These are phyloP conservation scores for Cicer judaicum DNA, from an alignment of 306 rosid species.

Conservation along the genomic window DNA sequence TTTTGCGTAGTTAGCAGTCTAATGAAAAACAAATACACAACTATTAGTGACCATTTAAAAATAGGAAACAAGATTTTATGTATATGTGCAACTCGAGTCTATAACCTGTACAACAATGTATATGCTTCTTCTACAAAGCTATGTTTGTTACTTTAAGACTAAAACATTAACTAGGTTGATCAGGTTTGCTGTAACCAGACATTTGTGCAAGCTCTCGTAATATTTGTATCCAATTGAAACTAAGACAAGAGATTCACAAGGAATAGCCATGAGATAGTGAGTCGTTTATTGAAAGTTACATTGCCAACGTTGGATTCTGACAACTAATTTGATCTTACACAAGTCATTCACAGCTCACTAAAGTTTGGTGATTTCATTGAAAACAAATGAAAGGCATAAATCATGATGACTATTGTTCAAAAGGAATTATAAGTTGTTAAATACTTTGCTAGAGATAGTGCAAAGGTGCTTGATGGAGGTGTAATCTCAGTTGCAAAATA, in stretches of 20 bases:
- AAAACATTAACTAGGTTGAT: too few relatives aligned
- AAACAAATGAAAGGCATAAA: slow-evolving; percentile 25
- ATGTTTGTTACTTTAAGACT: too few relatives aligned
- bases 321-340: slow-evolving; percentile 16
- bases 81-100: too few relatives aligned
- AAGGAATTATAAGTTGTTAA: slow-evolving; percentile 57
- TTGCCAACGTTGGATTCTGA: slow-evolving; percentile 15
- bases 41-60: too few relatives aligned
- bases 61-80: too few relatives aligned
- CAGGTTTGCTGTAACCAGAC: too few relatives aligned
- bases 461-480: slow-evolving; percentile 67
- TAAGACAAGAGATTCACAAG: slow-evolving; percentile 14
- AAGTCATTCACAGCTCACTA: background rate
- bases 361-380: slow-evolving; percentile 2
- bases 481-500: slow-evolving; percentile 75
- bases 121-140: too few relatives aligned
- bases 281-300: background rate
- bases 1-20: too few relatives aligned
- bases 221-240: slow-evolving; percentile 1
- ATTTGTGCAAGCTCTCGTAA: too few relatives aligned
- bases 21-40: too few relatives aligned
- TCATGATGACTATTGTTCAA: slow-evolving; percentile 28
- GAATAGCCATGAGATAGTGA: background rate
- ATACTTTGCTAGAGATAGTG: slow-evolving; percentile 81
- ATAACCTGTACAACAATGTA: too few relatives aligned